Evolutionary conservation across 116 monocot genomes (phyloP), one percentile per base, ranked within the genome.

Genomic region (Dioscorea cayenensis): DNA sequence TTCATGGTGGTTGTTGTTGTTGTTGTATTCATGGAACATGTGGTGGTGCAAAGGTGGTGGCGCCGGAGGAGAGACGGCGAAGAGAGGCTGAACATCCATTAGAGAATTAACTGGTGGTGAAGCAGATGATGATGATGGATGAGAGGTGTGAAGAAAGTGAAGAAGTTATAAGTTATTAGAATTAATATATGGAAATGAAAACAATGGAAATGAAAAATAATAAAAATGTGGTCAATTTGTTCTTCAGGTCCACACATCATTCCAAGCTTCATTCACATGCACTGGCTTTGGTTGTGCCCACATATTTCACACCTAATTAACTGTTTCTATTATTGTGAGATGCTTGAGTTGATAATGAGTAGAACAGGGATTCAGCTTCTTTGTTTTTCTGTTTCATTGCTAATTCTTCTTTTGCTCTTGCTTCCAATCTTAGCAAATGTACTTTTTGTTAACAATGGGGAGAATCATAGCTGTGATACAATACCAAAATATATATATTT

Each of bases 241-340:
- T 60, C 21, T 32, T 65, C 28, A 35, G 43, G 67, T 38, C 43
- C 63, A 19, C 76, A 72, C 63, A 73, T 76, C 61, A 76, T 67
- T 72, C 72, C 76, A 72, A 81, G 32, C 27, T 63, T 6, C 12
- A 22, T 60, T 81, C 81, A 81, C 76, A 60, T 76, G 76, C 81
- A 76, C 25, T 64, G 71, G 32, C 32, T 32, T 3, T 32, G 35
- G 51, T 6, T 2, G 55, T n/a, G 75, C 76, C 70, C 70, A 66
- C 66, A 59, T 12, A 21, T 16, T 55, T 5, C 62, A 62, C 62
- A 62, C 62, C 62, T 62, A 62, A 21, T 2, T 22, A 62, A 62
- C 62, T 62, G 62, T 23, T 62, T 62, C 62, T 20, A 62, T 62
- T 62, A n/a, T 18, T 55, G 55, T 55, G 55, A n/a, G 14, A 0